Evolutionary conservation across 768 basidiomycete species (phyloP), one percentile per base, ranked within the genome.

Genomic region (Trametes cinnabarina): DNA sequence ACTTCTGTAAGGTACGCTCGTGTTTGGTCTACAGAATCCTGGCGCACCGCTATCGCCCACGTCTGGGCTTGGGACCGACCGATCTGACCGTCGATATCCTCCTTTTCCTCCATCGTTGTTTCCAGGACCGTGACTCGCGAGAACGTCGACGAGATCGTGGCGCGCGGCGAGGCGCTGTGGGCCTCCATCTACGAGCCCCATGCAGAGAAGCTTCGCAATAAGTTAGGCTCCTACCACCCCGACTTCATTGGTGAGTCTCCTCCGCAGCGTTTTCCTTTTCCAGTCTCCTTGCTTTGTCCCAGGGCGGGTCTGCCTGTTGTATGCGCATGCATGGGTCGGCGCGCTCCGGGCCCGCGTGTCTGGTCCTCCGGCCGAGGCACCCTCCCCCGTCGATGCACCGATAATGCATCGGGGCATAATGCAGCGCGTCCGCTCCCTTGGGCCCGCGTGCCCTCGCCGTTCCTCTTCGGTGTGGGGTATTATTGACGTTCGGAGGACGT

Each of bases 181-280:
- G 79, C 87, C 71, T 83, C 85, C 52, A 93, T 96, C 73, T 96
- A 96, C 73, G 77, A 84, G 71, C 93, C 93, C 70, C 90, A 93
- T 77, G 87, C 86, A 69, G 85, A 84, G 77, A 96, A 95, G 76
- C 84, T 96, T 69, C 83, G 92, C 74, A 77, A 85, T 76, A 96
- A 94, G 77, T 80, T 96, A 62, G 86, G 81, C 69, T 81, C 83
- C 55, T 91, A 92, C 77, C 94, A 96, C 73, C 94, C 94, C 60
- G 94, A 96, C 79, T 91, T 96, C 77, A 92, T 94, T 72, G 79
- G 91, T 93, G 73, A 77, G 90, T 84, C 67, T 70, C 59, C 37
- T n/a, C 42, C 47, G 43, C 44, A 20, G 25, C 57, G 41, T 51
- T 53, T 41, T 37, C 51, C 41, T 41, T 59, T 15, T 46, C 34